These are phyloP conservation scores for Lipomyces japonicus DNA, from an alignment of 805 yeast species.

Conservation along the genomic window DNA sequence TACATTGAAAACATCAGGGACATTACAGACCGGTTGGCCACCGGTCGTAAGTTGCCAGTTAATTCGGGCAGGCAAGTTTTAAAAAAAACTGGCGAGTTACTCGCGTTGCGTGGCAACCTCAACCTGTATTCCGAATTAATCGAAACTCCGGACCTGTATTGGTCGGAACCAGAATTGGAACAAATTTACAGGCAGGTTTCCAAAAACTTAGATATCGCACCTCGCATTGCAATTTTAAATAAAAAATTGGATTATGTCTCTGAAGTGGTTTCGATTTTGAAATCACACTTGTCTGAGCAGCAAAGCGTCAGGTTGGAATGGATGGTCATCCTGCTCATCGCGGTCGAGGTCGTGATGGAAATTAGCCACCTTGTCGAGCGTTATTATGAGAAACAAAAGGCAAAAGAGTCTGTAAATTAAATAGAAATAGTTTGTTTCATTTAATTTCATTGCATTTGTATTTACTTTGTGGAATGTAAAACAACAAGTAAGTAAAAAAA, in stretches of 20 bases:
- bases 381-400: too few relatives aligned
- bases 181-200: conserved; percentile 69
- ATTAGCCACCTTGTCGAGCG: conserved; percentile 65
- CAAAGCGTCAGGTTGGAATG: conserved; percentile 77
- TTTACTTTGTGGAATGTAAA: too few relatives aligned
- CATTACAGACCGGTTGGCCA: conserved; percentile 62
- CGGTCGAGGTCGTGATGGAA: conserved; percentile 84
- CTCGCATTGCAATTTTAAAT: conserved; percentile 75
- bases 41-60: conserved; percentile 52
- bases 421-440: too few relatives aligned
- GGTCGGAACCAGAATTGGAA: conserved; percentile 88
- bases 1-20: conserved; percentile 60
- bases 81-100: conserved; percentile 66
- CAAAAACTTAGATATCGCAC: conserved; percentile 65
- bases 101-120: conserved; percentile 73
- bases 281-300: conserved; percentile 70
- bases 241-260: conserved; percentile 85
- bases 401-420: too few relatives aligned
- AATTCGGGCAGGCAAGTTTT: conserved; percentile 56
- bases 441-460: too few relatives aligned
- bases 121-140: conserved; percentile 83
- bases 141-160: conserved; percentile 88
- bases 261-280: conserved; percentile 76
- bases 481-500: too few relatives aligned
- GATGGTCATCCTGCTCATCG: conserved; percentile 78